phyloP scores from a whole-genome alignment of 805 yeast species.

The Candida methanosorbosa region DNA sequence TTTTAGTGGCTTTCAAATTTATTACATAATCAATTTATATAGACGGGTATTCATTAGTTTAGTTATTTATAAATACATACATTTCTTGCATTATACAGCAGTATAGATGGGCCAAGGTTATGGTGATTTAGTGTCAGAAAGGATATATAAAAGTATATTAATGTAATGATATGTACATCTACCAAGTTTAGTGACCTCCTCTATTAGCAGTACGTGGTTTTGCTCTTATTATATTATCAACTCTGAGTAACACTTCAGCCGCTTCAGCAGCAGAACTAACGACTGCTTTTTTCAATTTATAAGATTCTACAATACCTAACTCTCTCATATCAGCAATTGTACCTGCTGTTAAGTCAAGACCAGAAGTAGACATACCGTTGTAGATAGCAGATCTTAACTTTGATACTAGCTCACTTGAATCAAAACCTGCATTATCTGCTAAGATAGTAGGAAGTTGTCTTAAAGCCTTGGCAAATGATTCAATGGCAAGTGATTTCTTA shows the following conservation, averaged over 20 bases:
- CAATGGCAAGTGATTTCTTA: conserved; percentile 89
- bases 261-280: conserved; percentile 97
- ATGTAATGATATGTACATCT: too few relatives aligned
- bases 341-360: conserved; percentile 82
- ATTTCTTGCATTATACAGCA: too few relatives aligned
- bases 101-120: too few relatives aligned
- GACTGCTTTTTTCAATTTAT: conserved; percentile 85
- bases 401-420: conserved; percentile 85
- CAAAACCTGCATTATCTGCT: conserved; percentile 96
- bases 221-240: conserved; percentile 93
- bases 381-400: conserved; percentile 85
- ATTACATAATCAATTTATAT: too few relatives aligned
- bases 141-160: too few relatives aligned
- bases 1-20: too few relatives aligned
- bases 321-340: conserved; percentile 90
- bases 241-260: conserved; percentile 90
- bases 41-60: too few relatives aligned
- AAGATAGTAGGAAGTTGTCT: conserved; percentile 92
- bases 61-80: too few relatives aligned
- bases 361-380: conserved; percentile 86
- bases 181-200: conserved; percentile 26
- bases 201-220: conserved; percentile 96
- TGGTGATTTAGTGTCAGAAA: too few relatives aligned
- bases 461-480: conserved; percentile 87
- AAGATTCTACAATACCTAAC: conserved; percentile 86